Percentiles rank a stretch among this genome's conserved stretches.
Evolutionary conservation across 768 basidiomycete genomes (phyloP).

Genomic region (Kwoniella shandongensis): DNA sequence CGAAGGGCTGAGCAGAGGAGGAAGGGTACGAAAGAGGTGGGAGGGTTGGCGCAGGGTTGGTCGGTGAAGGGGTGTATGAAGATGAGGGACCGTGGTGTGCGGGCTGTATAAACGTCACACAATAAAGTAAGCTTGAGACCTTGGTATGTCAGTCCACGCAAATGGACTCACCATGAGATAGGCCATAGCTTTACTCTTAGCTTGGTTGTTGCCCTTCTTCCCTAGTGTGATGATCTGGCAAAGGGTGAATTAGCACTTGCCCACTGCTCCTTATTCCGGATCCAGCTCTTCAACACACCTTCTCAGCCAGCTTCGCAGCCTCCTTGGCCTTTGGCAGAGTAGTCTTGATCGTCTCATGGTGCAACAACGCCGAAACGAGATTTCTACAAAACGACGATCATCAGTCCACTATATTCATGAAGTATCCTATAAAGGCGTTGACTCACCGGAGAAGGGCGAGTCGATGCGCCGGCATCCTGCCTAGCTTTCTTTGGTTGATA

Average conservation of each 20-base stretch:
- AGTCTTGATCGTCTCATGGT: conserved; percentile 94
- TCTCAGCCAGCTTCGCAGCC: conserved; percentile 85
- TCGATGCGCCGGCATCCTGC: conserved; percentile 85
- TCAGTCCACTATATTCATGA: background rate
- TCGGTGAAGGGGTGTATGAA: conserved; percentile 2
- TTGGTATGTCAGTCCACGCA: background rate
- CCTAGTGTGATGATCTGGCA: conserved; percentile 77
- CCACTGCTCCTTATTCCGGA: conserved; percentile 1
- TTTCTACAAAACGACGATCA: conserved; percentile 62
- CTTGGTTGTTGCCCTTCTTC: conserved; percentile 72
- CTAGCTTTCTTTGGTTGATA: conserved; percentile 85
- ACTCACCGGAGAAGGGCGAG: conserved; percentile 86
- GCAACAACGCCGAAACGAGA: conserved; percentile 86
- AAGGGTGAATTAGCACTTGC: conserved; percentile 1
- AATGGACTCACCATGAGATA: conserved; percentile 65
- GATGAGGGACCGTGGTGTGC: conserved; percentile 15
- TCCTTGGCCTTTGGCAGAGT: conserved; percentile 94
- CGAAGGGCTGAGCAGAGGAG: conserved; percentile 22
- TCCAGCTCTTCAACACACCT: conserved; percentile 63
- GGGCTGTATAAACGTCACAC: conserved; percentile 1
- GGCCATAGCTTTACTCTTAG: conserved; percentile 70
- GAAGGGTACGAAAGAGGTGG: conserved; percentile 1
- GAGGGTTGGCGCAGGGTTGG: conserved; percentile 20
- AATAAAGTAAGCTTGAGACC: background rate
- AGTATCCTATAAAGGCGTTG: background rate